Conservation (phyloP, 805 yeast genomes). For the Nakazawaea ishiwadae region DNA sequence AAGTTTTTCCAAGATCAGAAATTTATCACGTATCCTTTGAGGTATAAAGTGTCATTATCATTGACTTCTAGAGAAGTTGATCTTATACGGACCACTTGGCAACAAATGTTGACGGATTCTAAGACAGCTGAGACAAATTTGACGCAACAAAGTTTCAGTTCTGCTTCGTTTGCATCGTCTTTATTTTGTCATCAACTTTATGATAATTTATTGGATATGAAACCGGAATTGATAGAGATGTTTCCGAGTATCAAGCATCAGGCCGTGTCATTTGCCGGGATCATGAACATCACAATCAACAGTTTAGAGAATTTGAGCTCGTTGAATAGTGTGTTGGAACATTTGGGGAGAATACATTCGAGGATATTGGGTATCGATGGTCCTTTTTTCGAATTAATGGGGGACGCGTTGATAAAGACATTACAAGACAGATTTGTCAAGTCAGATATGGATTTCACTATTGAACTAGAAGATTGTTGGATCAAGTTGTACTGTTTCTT, state of each 20-base stretch:
- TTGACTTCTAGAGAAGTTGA: slow-evolving; percentile 26
- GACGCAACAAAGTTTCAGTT: slow-evolving; percentile 13
- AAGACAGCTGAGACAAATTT: slow-evolving; percentile 18
- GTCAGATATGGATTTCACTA: slow-evolving; percentile 35
- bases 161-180: slow-evolving; percentile 43
- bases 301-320: slow-evolving; percentile 55
- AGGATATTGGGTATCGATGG: slow-evolving; percentile 72
- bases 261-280: slow-evolving; percentile 77
- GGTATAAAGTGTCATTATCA: slow-evolving; percentile 16
- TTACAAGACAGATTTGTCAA: slow-evolving; percentile 57
- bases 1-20: slow-evolving; percentile 8
- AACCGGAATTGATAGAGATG: slow-evolving; percentile 53
- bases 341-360: slow-evolving; percentile 70
- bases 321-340: slow-evolving; percentile 55
- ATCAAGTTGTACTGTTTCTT: slow-evolving; percentile 62
- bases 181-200: slow-evolving; percentile 76
- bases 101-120: slow-evolving; percentile 33
- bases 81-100: slow-evolving; percentile 37
- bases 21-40: slow-evolving; percentile 1
- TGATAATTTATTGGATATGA: slow-evolving; percentile 58
- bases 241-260: slow-evolving; percentile 78
- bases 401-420: slow-evolving; percentile 64
- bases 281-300: slow-evolving; percentile 60
- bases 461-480: slow-evolving; percentile 67
- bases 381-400: slow-evolving; percentile 65